These are phyloP conservation scores for Fusarium humuli DNA, from an alignment of 2,329 filamentous ascomycete genomes.

Conservation along the genomic window DNA sequence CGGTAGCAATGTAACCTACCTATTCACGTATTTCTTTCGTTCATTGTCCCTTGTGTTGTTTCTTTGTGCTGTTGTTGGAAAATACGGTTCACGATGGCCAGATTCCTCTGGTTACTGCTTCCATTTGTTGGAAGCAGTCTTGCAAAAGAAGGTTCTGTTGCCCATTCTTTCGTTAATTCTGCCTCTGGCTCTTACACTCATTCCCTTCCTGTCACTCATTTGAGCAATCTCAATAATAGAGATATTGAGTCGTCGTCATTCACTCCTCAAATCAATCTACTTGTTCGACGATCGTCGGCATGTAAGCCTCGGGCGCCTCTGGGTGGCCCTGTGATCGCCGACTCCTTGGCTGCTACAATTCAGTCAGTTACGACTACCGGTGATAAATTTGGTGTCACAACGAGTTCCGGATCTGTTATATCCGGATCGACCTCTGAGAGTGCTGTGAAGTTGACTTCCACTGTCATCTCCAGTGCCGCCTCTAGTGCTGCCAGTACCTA, in stretches of 20 bases:
- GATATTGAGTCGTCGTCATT: not conserved
- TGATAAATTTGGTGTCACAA: not conserved
- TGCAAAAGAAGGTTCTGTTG: conserved; percentile 40
- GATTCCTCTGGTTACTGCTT: conserved; percentile 32
- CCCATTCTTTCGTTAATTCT: conserved; percentile 33
- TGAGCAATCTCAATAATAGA: not conserved
- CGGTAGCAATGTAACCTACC: not conserved
- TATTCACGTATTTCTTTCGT: not conserved
- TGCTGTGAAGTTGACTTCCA: not conserved
- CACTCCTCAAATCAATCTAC: not conserved
- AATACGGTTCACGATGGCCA: conserved; percentile 31
- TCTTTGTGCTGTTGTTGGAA: conserved; percentile 17
- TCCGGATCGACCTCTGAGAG: not conserved
- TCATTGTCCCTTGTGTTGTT: not conserved
- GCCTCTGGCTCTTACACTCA: conserved; percentile 28
- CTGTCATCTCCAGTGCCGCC: not conserved
- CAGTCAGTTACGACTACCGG: not conserved
- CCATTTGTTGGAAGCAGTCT: conserved; percentile 26
- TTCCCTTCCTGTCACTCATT: conserved; percentile 33
- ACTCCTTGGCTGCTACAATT: not conserved
- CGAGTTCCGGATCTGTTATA: not conserved
- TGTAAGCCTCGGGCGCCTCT: conserved; percentile 4
- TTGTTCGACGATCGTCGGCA: conserved; percentile 9
- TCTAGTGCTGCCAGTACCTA: not conserved
- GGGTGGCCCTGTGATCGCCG: not conserved